Conservation (phyloP, 371 early-diverging fungal species). For the Mucor mucedo region DNA sequence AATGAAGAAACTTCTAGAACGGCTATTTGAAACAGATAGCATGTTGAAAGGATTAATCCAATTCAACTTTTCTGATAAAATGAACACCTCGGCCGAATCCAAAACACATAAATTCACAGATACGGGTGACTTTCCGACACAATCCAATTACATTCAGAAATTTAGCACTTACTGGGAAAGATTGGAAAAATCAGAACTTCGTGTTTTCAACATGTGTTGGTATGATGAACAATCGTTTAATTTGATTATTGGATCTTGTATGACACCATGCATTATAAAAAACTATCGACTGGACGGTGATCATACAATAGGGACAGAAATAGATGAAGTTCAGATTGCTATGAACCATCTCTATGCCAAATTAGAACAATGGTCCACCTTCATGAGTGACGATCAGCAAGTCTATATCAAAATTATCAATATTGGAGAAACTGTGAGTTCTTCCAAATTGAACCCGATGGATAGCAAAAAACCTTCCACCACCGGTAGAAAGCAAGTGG, state of each 20-base stretch:
- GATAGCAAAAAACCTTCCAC: not conserved
- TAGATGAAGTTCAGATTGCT: slow-evolving; percentile 5
- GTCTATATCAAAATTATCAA: slow-evolving; percentile 17
- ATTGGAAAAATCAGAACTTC: slow-evolving; percentile 34
- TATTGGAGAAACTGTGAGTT: not conserved
- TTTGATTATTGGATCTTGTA: slow-evolving; percentile 29
- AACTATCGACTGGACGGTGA: slow-evolving; percentile 9
- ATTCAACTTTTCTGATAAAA: slow-evolving; percentile 17
- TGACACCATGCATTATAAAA: not conserved
- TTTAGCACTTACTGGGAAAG: slow-evolving; percentile 45
- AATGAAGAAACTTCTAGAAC: slow-evolving; percentile 66
- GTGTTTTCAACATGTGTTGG: slow-evolving; percentile 54
- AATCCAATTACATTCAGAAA: slow-evolving; percentile 19
- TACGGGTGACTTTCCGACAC: slow-evolving; percentile 1
- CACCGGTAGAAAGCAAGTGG: slow-evolving; percentile 6
- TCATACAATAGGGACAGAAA: not conserved
- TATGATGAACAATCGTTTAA: slow-evolving; percentile 55
- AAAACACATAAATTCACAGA: not conserved
- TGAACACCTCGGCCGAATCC: not conserved
- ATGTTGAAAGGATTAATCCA: slow-evolving; percentile 52
- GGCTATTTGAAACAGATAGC: slow-evolving; percentile 74
- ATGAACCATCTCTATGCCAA: slow-evolving; percentile 16
- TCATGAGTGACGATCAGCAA: slow-evolving; percentile 33
- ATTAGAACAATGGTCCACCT: slow-evolving; percentile 42
- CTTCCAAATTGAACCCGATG: not conserved